Percentiles rank a stretch among this genome's conserved stretches.
These are phyloP conservation scores for Nannizziopsis barbatae DNA, from an alignment of 2,329 filamentous ascomycete genomes.

Conservation along the genomic window DNA sequence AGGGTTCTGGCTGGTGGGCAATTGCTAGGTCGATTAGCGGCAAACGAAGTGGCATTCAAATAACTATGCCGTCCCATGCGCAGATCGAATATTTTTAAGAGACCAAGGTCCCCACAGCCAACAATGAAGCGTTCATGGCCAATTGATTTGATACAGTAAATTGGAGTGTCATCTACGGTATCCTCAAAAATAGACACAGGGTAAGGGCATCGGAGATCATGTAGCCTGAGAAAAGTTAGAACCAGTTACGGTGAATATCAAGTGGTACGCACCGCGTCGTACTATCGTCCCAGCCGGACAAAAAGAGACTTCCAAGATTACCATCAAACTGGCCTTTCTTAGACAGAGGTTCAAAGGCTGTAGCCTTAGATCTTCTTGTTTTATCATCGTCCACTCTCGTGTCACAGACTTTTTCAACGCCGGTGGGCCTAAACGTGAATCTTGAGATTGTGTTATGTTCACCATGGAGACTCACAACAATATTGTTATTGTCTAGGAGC, in stretches of 20 bases:
- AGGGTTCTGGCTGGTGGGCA: background rate
- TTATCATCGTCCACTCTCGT: constrained; percentile 26
- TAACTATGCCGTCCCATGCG: constrained; percentile 31
- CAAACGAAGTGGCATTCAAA: background rate
- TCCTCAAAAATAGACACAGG: constrained; percentile 44
- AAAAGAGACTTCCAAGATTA: constrained; percentile 41
- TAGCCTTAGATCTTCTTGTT: constrained; percentile 22
- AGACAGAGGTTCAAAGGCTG: constrained; percentile 30
- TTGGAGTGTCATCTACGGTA: constrained; percentile 45
- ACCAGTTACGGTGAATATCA: background rate
- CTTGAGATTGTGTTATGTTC: constrained; percentile 38
- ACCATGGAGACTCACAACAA: constrained; percentile 43
- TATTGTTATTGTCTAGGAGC: constrained; percentile 40
- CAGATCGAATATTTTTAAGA: constrained; percentile 53
- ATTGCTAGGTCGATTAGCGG: constrained; percentile 1
- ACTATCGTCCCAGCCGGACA: constrained; percentile 51
- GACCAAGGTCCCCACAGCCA: constrained; percentile 46
- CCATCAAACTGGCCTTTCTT: constrained; percentile 18
- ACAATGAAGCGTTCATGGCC: constrained; percentile 47
- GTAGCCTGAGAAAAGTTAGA: constrained; percentile 35
- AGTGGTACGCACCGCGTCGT: constrained; percentile 30
- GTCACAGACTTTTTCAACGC: constrained; percentile 29
- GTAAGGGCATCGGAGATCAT: constrained; percentile 47
- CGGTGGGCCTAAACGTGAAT: constrained; percentile 40
- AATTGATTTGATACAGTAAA: constrained; percentile 49